Evolutionary conservation across 2,329 filamentous ascomycete species (phyloP), one percentile per base, ranked within the genome.

Genomic region (Colletotrichum australisinense): DNA sequence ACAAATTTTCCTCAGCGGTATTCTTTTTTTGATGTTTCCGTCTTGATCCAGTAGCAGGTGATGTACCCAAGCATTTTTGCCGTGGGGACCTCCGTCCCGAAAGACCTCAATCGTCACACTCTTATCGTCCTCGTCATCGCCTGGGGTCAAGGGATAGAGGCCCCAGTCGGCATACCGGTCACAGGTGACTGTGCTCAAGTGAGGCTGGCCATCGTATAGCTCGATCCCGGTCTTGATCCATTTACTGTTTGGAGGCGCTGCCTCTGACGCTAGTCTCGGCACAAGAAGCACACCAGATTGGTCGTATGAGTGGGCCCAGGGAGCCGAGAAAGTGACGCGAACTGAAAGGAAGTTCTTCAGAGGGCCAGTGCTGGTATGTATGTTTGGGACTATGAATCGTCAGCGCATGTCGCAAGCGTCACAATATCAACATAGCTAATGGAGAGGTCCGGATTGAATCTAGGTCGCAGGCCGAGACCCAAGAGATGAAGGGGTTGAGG

Each of bases 171-270:
- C 90, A 87, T 88, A 95, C 52, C 83, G 82, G 80, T 95, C 93
- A 76, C 92, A 94, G 6, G 88, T 87, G 0, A 95, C 94, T 7
- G 92, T 92, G 74, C 91, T 92, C 19, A 95, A 83, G 77, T 91
- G 90, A 1, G 92, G 88, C 63, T 83, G 81, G 71, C 85, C 86
- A 70, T 93, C 83, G 82, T 92, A 93, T 81, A 90, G 91, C 81
- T 96, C 94, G 75, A 97, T 89, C 63, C 94, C 94, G 1, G 92
- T 90, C 83, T 97, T 97, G 80, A 97, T 88, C 93, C 94, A 96
- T 78, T 93, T 92, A 56, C 84, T 81, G 26, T 80, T 82, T 4
- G 81, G 79, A 26, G 78, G 66, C 16, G 77, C 74, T 30, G 76
- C 63, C 73, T 75, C 76, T 73, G 75, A 84, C 76, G 78, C 83